Conservation (phyloP, 2,329 filamentous ascomycete genomes). For the Dryadomyces quercus-mongolicae region DNA sequence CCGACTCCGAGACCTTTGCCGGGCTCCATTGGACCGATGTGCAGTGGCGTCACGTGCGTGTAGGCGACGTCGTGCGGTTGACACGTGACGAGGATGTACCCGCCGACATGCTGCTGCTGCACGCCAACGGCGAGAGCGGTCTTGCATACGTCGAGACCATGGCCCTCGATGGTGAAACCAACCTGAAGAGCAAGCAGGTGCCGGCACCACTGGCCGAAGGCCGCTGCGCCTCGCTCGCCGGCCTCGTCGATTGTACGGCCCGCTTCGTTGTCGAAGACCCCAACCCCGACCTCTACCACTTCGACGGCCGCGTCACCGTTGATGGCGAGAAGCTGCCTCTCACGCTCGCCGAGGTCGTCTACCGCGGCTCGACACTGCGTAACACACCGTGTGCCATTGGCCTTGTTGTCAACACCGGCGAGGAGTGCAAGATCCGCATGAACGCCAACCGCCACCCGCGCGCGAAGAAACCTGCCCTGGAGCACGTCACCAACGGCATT, state of each 20-base stretch:
- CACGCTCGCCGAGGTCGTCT: constrained; percentile 71
- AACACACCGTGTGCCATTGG: constrained; percentile 67
- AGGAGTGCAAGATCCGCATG: constrained; percentile 79
- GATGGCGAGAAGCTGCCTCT: constrained; percentile 51
- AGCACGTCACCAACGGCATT: constrained; percentile 60
- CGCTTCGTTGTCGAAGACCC: constrained; percentile 65
- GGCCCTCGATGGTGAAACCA: constrained; percentile 74
- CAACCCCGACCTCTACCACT: constrained; percentile 65
- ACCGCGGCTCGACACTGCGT: constrained; percentile 72
- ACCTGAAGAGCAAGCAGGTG: constrained; percentile 64
- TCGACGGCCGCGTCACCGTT: constrained; percentile 56
- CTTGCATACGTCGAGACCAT: constrained; percentile 78
- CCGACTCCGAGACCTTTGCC: constrained; percentile 41
- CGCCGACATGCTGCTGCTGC: constrained; percentile 69
- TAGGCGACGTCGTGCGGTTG: constrained; percentile 37
- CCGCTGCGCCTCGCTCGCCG: constrained; percentile 39
- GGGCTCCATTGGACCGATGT: constrained; percentile 37
- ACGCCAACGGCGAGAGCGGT: constrained; percentile 65
- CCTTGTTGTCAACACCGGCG: constrained; percentile 74
- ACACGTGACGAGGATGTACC: constrained; percentile 66
- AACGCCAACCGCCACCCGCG: constrained; percentile 73
- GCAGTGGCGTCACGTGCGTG: constrained; percentile 32
- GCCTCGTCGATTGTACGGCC: constrained; percentile 42
- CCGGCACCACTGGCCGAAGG: constrained; percentile 41
- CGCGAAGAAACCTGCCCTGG: constrained; percentile 64